Conservation (phyloP, 768 basidiomycete species). For the Panellus pusillus region DNA sequence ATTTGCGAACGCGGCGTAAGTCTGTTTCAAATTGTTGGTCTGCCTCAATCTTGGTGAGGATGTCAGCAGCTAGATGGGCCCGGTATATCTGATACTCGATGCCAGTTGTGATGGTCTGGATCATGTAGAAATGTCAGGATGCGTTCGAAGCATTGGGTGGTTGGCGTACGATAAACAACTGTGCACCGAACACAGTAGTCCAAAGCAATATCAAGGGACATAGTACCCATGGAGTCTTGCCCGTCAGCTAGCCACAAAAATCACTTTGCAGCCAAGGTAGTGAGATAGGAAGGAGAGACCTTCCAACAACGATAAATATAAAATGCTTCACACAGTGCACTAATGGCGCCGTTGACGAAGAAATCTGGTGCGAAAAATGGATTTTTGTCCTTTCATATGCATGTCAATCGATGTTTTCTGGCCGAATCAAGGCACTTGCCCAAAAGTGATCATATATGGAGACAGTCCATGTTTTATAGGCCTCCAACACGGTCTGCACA, state of each 20-base stretch:
- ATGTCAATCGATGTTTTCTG: neutral
- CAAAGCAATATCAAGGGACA: constrained; percentile 35
- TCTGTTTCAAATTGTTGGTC: constrained; percentile 19
- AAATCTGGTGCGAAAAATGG: constrained; percentile 45
- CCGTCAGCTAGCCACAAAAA: constrained; percentile 37
- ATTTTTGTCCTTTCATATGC: constrained; percentile 33
- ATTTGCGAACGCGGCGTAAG: constrained; percentile 27
- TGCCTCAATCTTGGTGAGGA: no score
- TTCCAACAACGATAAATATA: constrained; percentile 54
- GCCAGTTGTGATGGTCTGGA: constrained; percentile 6
- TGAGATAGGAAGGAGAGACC: constrained; percentile 28
- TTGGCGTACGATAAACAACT: constrained; percentile 37
- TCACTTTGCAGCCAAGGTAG: neutral
- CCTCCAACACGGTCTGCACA: constrained; percentile 40
- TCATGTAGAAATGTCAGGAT: neutral
- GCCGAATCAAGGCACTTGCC: constrained; percentile 27
- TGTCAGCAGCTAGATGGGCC: no score
- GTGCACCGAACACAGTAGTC: constrained; percentile 35
- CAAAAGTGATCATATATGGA: constrained; percentile 32
- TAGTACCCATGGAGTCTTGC: constrained; percentile 37
- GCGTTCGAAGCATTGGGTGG: neutral
- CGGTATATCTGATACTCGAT: constrained; percentile 9
- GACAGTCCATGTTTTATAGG: constrained; percentile 43
- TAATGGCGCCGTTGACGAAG: constrained; percentile 49
- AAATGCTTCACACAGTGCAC: constrained; percentile 47